phyloP scores from a whole-genome alignment of 306 rosid genomes.

The Styphnolobium japonicum region DNA sequence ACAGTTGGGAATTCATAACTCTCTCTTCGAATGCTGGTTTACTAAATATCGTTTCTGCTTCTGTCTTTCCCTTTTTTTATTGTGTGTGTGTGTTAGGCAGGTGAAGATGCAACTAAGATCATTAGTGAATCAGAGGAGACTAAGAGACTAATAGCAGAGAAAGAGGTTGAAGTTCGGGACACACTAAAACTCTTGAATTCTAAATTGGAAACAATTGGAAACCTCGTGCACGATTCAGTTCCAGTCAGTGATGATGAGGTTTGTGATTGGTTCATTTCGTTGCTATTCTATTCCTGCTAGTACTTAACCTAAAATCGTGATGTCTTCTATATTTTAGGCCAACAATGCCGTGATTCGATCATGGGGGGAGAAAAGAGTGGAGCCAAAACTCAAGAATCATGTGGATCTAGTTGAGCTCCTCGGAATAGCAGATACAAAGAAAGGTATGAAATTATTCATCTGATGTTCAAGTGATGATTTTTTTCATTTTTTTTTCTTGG shows the following conservation, averaged over 20 bases:
- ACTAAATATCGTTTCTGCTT: not conserved
- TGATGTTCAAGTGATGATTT: not conserved
- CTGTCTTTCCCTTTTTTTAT: not conserved
- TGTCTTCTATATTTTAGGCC: constrained; percentile 41
- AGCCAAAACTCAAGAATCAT: constrained; percentile 84
- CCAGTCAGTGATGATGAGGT: constrained; percentile 84
- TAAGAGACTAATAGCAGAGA: constrained; percentile 58
- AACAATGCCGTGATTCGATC: constrained; percentile 72
- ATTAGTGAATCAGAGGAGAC: constrained; percentile 64
- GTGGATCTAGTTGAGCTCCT: constrained; percentile 79
- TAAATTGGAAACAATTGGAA: constrained; percentile 74
- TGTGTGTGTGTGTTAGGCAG: constrained; percentile 35
- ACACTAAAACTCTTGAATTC: constrained; percentile 48
- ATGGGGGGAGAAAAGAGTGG: constrained; percentile 81
- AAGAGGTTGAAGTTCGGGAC: constrained; percentile 76
- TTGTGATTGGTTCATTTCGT: not conserved
- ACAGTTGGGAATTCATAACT: not conserved
- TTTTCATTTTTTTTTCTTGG: not conserved
- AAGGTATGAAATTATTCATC: constrained; percentile 33
- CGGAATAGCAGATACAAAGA: constrained; percentile 59
- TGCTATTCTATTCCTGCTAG: not conserved
- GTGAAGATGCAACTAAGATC: constrained; percentile 57
- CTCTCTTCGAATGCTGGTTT: not conserved
- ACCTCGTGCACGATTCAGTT: constrained; percentile 90
- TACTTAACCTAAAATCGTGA: not conserved